A percentile compares a stretch with the other conserved stretches of the same genome.
These are phyloP conservation scores for Blastomyces parvus DNA, from an alignment of 2,329 filamentous ascomycete genomes.

Conservation along the genomic window DNA sequence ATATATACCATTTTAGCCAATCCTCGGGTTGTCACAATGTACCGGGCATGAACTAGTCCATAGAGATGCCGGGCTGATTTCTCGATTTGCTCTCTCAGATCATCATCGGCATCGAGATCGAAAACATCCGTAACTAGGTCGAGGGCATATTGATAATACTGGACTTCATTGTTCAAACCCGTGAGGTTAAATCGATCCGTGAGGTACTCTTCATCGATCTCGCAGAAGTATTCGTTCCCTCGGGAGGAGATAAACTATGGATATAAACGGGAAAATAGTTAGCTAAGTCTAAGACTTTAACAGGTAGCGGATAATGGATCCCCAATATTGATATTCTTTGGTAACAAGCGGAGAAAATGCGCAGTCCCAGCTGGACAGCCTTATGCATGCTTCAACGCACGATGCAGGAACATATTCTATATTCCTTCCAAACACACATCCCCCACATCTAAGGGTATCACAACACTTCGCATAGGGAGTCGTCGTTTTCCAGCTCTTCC, in stretches of 20 bases:
- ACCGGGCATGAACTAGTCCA: constrained; percentile 88
- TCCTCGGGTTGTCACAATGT: constrained; percentile 91
- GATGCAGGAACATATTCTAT: neutral
- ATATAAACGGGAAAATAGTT: constrained; percentile 13
- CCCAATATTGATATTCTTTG: neutral
- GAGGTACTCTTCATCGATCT: constrained; percentile 97
- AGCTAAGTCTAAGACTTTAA: neutral
- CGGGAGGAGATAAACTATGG: constrained; percentile 92
- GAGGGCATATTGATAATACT: constrained; percentile 97
- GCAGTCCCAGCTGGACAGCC: neutral
- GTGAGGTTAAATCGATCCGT: constrained; percentile 98
- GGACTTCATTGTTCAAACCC: constrained; percentile 90
- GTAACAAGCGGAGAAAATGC: neutral
- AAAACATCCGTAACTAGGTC: constrained; percentile 97
- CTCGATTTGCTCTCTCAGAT: constrained; percentile 96
- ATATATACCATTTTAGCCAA: constrained; percentile 82
- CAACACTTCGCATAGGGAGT: neutral
- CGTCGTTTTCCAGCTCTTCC: neutral
- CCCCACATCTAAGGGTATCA: neutral
- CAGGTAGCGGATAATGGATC: neutral
- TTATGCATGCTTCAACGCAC: neutral
- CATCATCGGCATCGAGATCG: constrained; percentile 96
- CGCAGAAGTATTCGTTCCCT: constrained; percentile 98
- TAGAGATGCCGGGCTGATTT: constrained; percentile 94
- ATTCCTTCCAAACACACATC: neutral